Evolutionary conservation across 257 asterid species (phyloP), one percentile per base, ranked within the genome.

Genomic region (Striga asiatica): DNA sequence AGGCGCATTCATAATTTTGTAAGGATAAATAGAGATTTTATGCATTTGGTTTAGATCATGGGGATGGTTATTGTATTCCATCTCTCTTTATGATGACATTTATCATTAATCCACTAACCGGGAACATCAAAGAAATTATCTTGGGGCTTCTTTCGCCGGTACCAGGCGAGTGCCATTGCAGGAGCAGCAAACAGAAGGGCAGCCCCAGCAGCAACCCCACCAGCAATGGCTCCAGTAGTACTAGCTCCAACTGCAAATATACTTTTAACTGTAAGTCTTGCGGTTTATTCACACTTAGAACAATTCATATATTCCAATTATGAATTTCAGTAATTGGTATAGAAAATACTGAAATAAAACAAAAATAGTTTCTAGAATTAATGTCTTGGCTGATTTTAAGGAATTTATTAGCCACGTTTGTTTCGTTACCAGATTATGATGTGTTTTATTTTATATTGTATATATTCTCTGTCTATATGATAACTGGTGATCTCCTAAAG

Each of bases 91-190:
- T 31, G 42, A 57, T 50, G 54, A 52, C 12, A 43, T 21, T 48
- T 11, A 62, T 22, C 20, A 49, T 59, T 17, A 65, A 64, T 29
- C 55, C 42, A 74, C 93, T 62, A 54, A 89, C 95, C 95, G 57
- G 95, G 94, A 71, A 82, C 97, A 60, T 85, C 95, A 66, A 83
- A 75, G 94, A 82, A 89, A 75, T 85, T 66, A 78, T 81, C 94
- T 28, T 79, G 88, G 14, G 88, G 89, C 75, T 79, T 83, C 77
- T 62, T 78, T 69, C 89, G 74, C 32, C 93, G 75, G 71, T 73
- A 79, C 78, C 68, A 77, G 50, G 94, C 95, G 60, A 85, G 84
- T 20, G 81, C 72, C 42, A 87, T 81, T 6, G 87, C 83, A 27
- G 89, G 93, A 54, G 72, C 83, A 56, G 95, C 85, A 73, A 85